Base-by-base conservation (phyloP, 2,329 filamentous ascomycete species). In the Cercospora canescens region DNA sequence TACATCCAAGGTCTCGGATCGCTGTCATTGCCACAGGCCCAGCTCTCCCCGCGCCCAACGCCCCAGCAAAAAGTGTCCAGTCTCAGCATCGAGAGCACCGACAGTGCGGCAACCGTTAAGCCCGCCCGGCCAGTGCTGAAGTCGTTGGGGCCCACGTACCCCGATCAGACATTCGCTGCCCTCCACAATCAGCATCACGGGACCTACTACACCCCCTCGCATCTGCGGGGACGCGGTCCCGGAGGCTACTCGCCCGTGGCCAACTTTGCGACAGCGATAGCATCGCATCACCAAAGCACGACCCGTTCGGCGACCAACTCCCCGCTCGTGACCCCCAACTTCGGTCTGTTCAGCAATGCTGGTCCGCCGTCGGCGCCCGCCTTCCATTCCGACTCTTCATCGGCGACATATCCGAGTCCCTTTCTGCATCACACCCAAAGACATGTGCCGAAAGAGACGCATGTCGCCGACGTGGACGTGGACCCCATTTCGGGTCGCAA, bases 401-500 rank as follows among this genome's bases (percentile, higher is more conserved):
- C 77, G 32, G 79, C 80, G 28, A 80, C 78, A 54, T 84, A 84
- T 70, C 79, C 83, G 21, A 83, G 79, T 68, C 83, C 82, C 0
- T 84, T 82, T 71, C 76, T 85, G 56, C 83, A 85, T 69, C 80
- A 80, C 69, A 82, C 80, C 18, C 83, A 84, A 60, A 71, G 80
- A 18, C 81, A 83, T 70, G 77, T 79, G n/a, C 82, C 82, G 34
- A 84, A 83, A 72, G 82, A 84, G 62, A 97, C 94, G 9, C 92
- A 97, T 80, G 93, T 94, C 69, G 94, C 92, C 61, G 89, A 94
- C 74, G 92, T 97, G 72, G 94, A 98, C 75, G 89, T 94, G 69
- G 93, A 98, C 78, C 87, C 87, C 62, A 86, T 93, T 69, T 96
- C 94, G 5, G 95, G 95, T 66, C 92, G 95, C 69, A 99, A 99